Conservation (phyloP, 352 stramenopile species). For the Globisporangium uncinulatum region DNA sequence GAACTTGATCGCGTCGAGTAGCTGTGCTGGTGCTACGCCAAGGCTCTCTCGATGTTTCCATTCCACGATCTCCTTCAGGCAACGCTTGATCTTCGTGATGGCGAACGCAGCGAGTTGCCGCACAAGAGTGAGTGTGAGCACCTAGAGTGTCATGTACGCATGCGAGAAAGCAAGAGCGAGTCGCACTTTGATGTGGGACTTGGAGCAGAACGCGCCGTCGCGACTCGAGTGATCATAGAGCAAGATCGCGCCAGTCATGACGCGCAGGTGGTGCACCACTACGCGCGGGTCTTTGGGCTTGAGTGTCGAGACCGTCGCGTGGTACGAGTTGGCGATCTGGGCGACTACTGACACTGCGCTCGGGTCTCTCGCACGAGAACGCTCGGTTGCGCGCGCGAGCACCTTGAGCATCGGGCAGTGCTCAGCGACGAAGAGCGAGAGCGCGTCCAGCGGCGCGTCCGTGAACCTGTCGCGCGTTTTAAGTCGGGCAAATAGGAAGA, state of each 20-base stretch:
- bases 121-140: not conserved
- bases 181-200: constrained; percentile 49
- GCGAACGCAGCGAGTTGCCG: not conserved
- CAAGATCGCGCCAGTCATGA: constrained; percentile 52
- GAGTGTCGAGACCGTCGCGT: constrained; percentile 23
- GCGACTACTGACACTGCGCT: constrained; percentile 28
- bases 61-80: constrained; percentile 42
- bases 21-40: constrained; percentile 23
- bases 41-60: constrained; percentile 23
- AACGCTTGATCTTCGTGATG: constrained; percentile 42
- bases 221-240: constrained; percentile 48
- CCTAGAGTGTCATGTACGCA: not conserved
- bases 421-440: constrained; percentile 63
- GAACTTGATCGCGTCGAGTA: constrained; percentile 47
- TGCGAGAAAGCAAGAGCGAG: not conserved
- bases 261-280: constrained; percentile 40
- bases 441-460: constrained; percentile 35
- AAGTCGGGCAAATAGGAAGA: no score
- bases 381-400: constrained; percentile 35
- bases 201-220: constrained; percentile 43
- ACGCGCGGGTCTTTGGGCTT: constrained; percentile 28
- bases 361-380: constrained; percentile 28
- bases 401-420: constrained; percentile 57
- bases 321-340: constrained; percentile 42
- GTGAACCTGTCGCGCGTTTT: constrained; percentile 24